phyloP scores from a whole-genome alignment of 2,329 filamentous ascomycete genomes.

The Calonectria pteridis region DNA sequence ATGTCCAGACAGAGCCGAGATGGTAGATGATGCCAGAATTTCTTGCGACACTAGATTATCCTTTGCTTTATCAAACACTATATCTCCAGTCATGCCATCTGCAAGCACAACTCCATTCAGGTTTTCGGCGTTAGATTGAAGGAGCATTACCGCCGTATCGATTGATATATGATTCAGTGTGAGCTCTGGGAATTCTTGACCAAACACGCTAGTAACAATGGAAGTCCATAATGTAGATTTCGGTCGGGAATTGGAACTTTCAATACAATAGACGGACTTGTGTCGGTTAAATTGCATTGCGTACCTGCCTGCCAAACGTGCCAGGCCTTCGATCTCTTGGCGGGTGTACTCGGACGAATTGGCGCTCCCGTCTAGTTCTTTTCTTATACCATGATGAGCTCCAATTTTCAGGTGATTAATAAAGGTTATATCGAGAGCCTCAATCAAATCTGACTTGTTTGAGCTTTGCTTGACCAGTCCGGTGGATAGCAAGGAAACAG shows the following conservation, averaged over 20 bases:
- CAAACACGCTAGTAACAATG: conserved; percentile 84
- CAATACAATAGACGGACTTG: conserved; percentile 81
- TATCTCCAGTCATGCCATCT: conserved; percentile 34
- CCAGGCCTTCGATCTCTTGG: conserved; percentile 86
- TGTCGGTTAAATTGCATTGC: conserved; percentile 79
- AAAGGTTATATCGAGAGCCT: conserved; percentile 89
- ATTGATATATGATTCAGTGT: conserved; percentile 89
- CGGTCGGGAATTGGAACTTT: conserved; percentile 93
- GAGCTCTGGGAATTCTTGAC: conserved; percentile 87
- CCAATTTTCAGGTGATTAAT: conserved; percentile 91
- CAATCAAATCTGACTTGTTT: conserved; percentile 84
- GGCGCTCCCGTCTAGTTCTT: conserved; percentile 79
- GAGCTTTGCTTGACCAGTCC: conserved; percentile 85
- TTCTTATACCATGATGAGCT: conserved; percentile 91
- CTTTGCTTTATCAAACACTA: conserved; percentile 37
- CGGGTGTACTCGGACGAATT: conserved; percentile 87
- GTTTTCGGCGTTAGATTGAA: conserved; percentile 89
- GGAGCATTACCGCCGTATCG: conserved; percentile 92
- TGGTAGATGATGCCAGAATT: not conserved
- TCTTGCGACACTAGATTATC: not conserved
- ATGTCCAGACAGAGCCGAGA: not conserved
- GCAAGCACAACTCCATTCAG: conserved; percentile 91
- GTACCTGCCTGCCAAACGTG: conserved; percentile 77
- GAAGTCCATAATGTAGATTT: conserved; percentile 83
- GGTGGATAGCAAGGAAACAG: conserved; percentile 92